phyloP scores from a whole-genome alignment of 164 flowering plant species.

The Santalum album region DNA sequence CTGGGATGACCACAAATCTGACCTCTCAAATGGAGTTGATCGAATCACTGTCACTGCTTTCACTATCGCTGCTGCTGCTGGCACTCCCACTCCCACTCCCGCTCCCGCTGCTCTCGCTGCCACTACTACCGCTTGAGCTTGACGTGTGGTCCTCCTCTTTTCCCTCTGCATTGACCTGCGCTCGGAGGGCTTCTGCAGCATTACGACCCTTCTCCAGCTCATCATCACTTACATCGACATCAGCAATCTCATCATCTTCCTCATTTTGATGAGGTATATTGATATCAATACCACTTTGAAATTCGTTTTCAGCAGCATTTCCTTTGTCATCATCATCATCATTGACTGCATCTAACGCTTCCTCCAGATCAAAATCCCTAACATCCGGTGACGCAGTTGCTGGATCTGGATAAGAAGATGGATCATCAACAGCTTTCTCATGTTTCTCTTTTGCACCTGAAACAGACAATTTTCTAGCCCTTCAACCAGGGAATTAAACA shows the following conservation, averaged over 20 bases:
- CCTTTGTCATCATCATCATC: slow-evolving; percentile 43
- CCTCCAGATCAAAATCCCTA: slow-evolving; percentile 37
- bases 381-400: slow-evolving; percentile 18
- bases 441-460: slow-evolving; percentile 35
- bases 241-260: slow-evolving; percentile 78
- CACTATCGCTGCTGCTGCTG: slow-evolving; percentile 22
- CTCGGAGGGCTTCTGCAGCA: slow-evolving; percentile 86
- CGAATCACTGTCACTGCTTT: slow-evolving; percentile 54
- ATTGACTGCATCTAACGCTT: slow-evolving; percentile 40
- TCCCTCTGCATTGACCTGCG: slow-evolving; percentile 59
- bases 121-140: slow-evolving; percentile 59
- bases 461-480: too few species aligned
- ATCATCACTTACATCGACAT: slow-evolving; percentile 73
- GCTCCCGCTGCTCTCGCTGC: slow-evolving; percentile 54
- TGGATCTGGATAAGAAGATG: slow-evolving; percentile 18
- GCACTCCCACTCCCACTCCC: slow-evolving; percentile 42
- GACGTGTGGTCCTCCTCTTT: slow-evolving; percentile 27
- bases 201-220: slow-evolving; percentile 53
- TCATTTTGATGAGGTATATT: slow-evolving; percentile 46
- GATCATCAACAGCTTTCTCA: slow-evolving; percentile 20
- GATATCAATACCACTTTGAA: slow-evolving; percentile 31
- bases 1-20: too few species aligned
- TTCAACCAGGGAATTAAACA: too few species aligned
- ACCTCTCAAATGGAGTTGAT: neutral
- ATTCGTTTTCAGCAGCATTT: slow-evolving; percentile 13